Conservation (phyloP, 2,329 filamentous ascomycete genomes). For the Chrysosporium queenslandicum region DNA sequence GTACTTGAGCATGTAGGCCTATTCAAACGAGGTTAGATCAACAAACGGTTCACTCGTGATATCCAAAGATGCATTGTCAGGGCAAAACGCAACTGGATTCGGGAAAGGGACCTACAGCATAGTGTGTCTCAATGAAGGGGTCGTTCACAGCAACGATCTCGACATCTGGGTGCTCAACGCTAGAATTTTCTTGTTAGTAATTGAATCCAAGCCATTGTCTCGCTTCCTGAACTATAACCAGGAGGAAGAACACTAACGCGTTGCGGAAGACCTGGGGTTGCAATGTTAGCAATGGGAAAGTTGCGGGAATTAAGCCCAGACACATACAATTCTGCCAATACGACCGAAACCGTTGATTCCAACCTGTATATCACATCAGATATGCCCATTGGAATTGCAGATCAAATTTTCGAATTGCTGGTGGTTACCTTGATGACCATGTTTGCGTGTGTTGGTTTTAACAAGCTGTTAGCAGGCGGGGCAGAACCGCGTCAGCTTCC, state of each 20-base stretch:
- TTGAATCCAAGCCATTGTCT: neutral
- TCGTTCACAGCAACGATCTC: constrained; percentile 97
- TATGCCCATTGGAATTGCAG: neutral
- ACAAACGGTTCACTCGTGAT: neutral
- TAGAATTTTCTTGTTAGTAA: constrained; percentile 23
- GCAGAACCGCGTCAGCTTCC: constrained; percentile 8
- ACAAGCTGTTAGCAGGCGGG: constrained; percentile 11
- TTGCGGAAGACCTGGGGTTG: constrained; percentile 73
- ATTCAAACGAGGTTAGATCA: constrained; percentile 13
- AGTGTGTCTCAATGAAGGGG: constrained; percentile 96
- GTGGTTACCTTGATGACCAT: constrained; percentile 20
- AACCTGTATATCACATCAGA: constrained; percentile 55
- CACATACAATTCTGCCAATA: constrained; percentile 79
- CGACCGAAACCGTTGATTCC: constrained; percentile 99
- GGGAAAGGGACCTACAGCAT: constrained; percentile 71
- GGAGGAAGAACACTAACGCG: constrained; percentile 52
- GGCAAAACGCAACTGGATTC: neutral
- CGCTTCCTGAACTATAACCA: too few species aligned
- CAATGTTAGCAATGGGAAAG: constrained; percentile 19
- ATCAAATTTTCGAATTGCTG: constrained; percentile 17
- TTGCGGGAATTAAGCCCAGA: neutral
- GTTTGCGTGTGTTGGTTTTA: constrained; percentile 14
- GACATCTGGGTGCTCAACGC: constrained; percentile 76
- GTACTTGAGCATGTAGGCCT: constrained; percentile 99
- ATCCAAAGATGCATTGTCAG: neutral